A percentile compares a stretch with the other conserved stretches of the same genome.
Conservation (phyloP, 2,329 filamentous ascomycete genomes). For the Ophiocordyceps australis region DNA sequence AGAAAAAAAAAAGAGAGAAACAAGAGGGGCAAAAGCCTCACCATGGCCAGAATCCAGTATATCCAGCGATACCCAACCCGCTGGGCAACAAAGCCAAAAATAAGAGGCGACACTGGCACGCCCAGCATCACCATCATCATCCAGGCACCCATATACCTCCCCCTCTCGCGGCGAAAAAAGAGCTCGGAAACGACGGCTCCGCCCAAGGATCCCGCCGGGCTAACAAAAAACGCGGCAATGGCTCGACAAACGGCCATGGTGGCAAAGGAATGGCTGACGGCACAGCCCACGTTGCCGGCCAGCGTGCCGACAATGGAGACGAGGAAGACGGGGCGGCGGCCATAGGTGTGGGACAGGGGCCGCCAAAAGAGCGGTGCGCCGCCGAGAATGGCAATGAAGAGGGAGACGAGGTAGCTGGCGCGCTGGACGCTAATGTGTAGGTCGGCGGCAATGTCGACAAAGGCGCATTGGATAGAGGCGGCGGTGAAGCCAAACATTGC, state of each 20-base stretch:
- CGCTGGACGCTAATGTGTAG: slow-evolving; percentile 26
- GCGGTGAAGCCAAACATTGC: slow-evolving; percentile 38
- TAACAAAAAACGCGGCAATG: slow-evolving; percentile 33
- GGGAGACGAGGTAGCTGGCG: slow-evolving; percentile 28
- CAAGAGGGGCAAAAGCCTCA: slow-evolving; percentile 5
- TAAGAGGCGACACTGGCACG: slow-evolving; percentile 12
- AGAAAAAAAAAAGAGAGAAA: too few species aligned
- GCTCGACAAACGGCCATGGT: slow-evolving; percentile 29
- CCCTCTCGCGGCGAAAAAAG: slow-evolving; percentile 5
- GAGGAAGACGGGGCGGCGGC: slow-evolving; percentile 33
- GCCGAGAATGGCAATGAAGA: slow-evolving; percentile 6
- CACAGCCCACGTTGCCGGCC: slow-evolving; percentile 32
- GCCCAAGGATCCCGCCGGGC: slow-evolving; percentile 19
- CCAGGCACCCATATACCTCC: slow-evolving; percentile 5
- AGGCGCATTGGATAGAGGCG: slow-evolving; percentile 33
- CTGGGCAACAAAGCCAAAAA: slow-evolving; percentile 26
- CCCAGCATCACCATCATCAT: slow-evolving; percentile 7
- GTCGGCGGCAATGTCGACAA: slow-evolving; percentile 30
- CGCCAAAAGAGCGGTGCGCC: slow-evolving; percentile 30
- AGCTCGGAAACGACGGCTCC: slow-evolving; percentile 5
- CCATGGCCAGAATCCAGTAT: slow-evolving; percentile 37
- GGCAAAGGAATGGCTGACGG: slow-evolving; percentile 24
- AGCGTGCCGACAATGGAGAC: slow-evolving; percentile 24
- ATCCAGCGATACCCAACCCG: slow-evolving; percentile 38
- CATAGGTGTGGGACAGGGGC: slow-evolving; percentile 32